Evolutionary conservation across 805 yeast genomes (phyloP).

Genomic region (Sugiyamaella boreocaroliniensis): DNA sequence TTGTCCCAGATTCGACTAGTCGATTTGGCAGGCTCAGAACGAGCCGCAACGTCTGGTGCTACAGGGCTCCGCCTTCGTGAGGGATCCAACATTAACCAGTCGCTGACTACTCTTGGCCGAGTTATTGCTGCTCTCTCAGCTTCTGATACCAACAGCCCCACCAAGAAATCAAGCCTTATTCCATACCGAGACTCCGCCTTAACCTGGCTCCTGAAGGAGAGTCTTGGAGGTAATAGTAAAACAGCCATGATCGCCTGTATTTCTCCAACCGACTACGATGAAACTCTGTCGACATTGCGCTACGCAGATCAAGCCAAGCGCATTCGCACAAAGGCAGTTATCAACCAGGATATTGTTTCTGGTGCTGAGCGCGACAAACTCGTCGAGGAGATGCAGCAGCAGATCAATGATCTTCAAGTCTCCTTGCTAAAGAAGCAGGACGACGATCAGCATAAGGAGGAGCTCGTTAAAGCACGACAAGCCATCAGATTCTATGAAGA

Average conservation of each 20-base stretch:
- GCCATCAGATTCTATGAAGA: constrained; percentile 30
- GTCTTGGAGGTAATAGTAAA: constrained; percentile 78
- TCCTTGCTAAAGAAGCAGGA: constrained; percentile 20
- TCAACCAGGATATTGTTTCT: constrained; percentile 40
- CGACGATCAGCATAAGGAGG: constrained; percentile 23
- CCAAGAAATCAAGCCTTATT: constrained; percentile 30
- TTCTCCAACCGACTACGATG: constrained; percentile 74
- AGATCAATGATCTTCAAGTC: constrained; percentile 29
- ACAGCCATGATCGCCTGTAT: constrained; percentile 85
- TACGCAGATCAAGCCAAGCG: constrained; percentile 73
- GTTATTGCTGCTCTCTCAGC: constrained; percentile 50
- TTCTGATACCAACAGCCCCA: constrained; percentile 11
- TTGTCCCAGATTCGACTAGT: constrained; percentile 61
- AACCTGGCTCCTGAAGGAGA: constrained; percentile 70
- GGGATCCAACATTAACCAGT: constrained; percentile 71
- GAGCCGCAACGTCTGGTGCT: constrained; percentile 56
- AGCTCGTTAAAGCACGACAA: constrained; percentile 24
- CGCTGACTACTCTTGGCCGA: constrained; percentile 70
- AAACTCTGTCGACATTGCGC: constrained; percentile 64
- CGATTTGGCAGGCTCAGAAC: constrained; percentile 79
- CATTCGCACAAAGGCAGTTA: constrained; percentile 55
- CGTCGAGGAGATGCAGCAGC: constrained; percentile 35
- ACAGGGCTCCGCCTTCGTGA: constrained; percentile 55
- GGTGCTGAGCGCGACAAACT: constrained; percentile 34
- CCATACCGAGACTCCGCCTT: constrained; percentile 72